Percentiles rank a stretch among this genome's conserved stretches.
Evolutionary conservation across 1,284 basidiomycete genomes (phyloP).

Genomic region (Cronartium quercuum): DNA sequence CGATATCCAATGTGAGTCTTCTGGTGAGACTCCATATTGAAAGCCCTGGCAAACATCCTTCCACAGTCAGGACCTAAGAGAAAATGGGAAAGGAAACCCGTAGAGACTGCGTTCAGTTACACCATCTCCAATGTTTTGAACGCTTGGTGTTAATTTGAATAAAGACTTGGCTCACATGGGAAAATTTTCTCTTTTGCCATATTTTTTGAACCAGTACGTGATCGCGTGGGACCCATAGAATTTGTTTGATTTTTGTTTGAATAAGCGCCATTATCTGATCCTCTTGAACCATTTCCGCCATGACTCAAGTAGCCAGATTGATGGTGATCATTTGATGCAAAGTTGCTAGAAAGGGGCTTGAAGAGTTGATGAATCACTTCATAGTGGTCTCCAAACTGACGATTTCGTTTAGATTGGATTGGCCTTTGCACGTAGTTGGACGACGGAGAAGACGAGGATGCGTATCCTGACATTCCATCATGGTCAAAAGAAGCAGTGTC

Average conservation of each 20-base stretch:
- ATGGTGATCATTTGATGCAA: not conserved
- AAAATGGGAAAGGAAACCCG: not conserved
- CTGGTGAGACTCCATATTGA: conserved; percentile 39
- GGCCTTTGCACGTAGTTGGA: not conserved
- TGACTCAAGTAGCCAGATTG: not conserved
- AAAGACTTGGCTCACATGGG: conserved; percentile 25
- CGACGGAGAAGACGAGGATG: conserved; percentile 18
- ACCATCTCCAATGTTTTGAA: no score
- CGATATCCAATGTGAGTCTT: conserved; percentile 39
- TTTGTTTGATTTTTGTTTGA: not conserved
- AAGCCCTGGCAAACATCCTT: conserved; percentile 37
- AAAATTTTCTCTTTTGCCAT: conserved; percentile 18
- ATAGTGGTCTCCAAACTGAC: conserved; percentile 4
- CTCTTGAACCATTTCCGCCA: not conserved
- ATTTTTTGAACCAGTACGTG: not conserved
- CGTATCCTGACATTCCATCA: not conserved
- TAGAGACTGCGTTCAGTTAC: no score
- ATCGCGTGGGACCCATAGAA: not conserved
- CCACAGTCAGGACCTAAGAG: conserved; percentile 37
- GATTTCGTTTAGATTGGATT: not conserved
- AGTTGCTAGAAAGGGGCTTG: not conserved
- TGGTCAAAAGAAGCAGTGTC: not conserved
- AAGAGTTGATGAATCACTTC: conserved; percentile 29
- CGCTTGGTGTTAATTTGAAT: not conserved
- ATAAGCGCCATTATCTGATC: not conserved